Evolutionary conservation across 164 flowering plant species (phyloP).

Genomic region (Aristolochia contorta): DNA sequence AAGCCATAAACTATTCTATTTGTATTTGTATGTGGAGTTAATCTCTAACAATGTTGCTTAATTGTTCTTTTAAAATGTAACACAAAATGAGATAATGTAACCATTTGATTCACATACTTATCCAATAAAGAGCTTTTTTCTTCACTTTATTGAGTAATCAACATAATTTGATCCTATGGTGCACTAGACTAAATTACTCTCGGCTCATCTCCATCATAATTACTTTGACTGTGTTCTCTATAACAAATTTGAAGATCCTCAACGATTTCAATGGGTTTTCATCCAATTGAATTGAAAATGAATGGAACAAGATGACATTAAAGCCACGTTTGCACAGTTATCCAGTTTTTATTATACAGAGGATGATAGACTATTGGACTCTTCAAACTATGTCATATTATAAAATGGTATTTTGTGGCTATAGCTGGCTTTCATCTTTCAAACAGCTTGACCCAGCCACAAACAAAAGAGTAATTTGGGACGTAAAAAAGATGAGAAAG

Average conservation of each 20-base stretch:
- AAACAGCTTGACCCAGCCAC: not conserved
- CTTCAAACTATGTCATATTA: constrained; percentile 42
- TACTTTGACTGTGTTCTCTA: too few species aligned
- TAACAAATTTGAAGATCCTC: constrained; percentile 63
- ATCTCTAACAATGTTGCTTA: too few species aligned
- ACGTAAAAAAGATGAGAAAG: not conserved
- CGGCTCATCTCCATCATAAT: too few species aligned
- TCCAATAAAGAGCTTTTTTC: too few species aligned
- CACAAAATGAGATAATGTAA: too few species aligned
- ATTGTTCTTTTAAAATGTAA: too few species aligned
- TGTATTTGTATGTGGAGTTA: too few species aligned
- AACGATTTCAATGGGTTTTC: constrained; percentile 88
- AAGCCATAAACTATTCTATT: too few species aligned
- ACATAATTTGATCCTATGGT: too few species aligned
- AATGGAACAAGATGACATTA: constrained; percentile 64
- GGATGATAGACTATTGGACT: constrained; percentile 50
- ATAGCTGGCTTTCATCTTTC: not conserved
- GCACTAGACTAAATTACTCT: too few species aligned
- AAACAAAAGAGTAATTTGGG: not conserved
- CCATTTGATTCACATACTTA: too few species aligned
- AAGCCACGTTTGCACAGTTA: constrained; percentile 43
- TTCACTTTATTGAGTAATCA: too few species aligned
- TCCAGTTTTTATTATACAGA: constrained; percentile 43
- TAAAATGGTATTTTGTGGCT: not conserved
- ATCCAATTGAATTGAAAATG: constrained; percentile 91